Evolutionary conservation across 306 rosid species (phyloP).

Genomic region (Vigna unguiculata): DNA sequence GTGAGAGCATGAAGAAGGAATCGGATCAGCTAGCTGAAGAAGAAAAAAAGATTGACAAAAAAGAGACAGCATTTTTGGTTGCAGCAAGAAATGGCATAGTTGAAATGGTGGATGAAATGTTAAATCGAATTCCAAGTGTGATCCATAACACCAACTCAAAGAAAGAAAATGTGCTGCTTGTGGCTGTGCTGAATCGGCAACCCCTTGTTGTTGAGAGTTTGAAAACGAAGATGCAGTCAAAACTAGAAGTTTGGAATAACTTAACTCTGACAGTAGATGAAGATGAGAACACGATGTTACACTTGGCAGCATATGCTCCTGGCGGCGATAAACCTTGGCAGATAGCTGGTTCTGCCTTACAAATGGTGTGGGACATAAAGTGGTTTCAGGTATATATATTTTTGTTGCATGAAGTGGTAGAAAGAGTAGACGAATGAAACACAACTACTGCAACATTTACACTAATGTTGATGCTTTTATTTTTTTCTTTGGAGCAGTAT

Average conservation of each 20-base stretch:
- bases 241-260: slow-evolving; percentile 32
- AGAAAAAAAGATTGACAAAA: neutral
- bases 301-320: slow-evolving; percentile 43
- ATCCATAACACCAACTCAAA: slow-evolving; percentile 40
- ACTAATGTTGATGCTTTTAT: neutral
- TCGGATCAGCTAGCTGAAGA: neutral
- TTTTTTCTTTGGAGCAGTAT: slow-evolving; percentile 39
- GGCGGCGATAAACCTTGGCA: slow-evolving; percentile 39
- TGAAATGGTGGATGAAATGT: slow-evolving; percentile 45
- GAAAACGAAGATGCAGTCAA: neutral
- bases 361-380: slow-evolving; percentile 59
- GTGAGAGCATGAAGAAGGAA: neutral
- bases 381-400: slow-evolving; percentile 56
- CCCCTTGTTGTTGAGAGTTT: slow-evolving; percentile 37
- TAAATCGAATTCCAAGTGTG: slow-evolving; percentile 17
- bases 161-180: slow-evolving; percentile 46
- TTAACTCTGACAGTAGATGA: slow-evolving; percentile 27
- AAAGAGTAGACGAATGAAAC: neutral
- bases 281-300: slow-evolving; percentile 36
- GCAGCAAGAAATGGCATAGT: slow-evolving; percentile 50
- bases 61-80: slow-evolving; percentile 41
- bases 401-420: neutral
- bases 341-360: slow-evolving; percentile 51
- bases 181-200: slow-evolving; percentile 44
- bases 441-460: too few relatives aligned